Conservation (phyloP, 441 rosid species). For the Mallotus repandus region DNA sequence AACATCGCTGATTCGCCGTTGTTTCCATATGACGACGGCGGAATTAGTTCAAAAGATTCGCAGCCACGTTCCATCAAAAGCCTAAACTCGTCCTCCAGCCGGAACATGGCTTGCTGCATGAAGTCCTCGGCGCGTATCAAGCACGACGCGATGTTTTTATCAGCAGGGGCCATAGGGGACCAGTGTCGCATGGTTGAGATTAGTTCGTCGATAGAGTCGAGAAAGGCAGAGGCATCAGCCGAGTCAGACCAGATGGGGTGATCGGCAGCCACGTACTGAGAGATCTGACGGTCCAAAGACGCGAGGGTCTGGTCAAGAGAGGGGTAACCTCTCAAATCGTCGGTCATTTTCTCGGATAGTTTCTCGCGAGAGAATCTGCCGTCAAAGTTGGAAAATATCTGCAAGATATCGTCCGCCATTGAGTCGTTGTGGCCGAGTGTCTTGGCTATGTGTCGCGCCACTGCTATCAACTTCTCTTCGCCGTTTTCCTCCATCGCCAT, state of each 20-base stretch:
- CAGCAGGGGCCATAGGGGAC: slow-evolving; percentile 49
- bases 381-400: slow-evolving; percentile 89
- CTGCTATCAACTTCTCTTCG: slow-evolving; percentile 81
- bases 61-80: slow-evolving; percentile 74
- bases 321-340: slow-evolving; percentile 39
- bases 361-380: slow-evolving; percentile 88
- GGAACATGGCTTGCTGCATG: slow-evolving; percentile 80
- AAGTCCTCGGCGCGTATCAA: slow-evolving; percentile 78
- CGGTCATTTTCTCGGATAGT: slow-evolving; percentile 40
- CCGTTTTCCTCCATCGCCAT: slow-evolving; percentile 81
- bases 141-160: slow-evolving; percentile 46
- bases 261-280: slow-evolving; percentile 58
- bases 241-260: slow-evolving; percentile 88
- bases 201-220: slow-evolving; percentile 71
- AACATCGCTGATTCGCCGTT: slow-evolving; percentile 36
- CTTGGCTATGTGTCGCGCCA: slow-evolving; percentile 93
- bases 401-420: slow-evolving; percentile 84
- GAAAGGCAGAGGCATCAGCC: slow-evolving; percentile 72
- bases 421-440: slow-evolving; percentile 80
- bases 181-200: slow-evolving; percentile 48
- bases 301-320: slow-evolving; percentile 52
- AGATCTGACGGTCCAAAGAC: slow-evolving; percentile 73
- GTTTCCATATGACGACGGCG: slow-evolving; percentile 19
- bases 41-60: slow-evolving; percentile 51
- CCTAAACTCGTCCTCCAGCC: slow-evolving; percentile 75